Evolutionary conservation across 768 basidiomycete genomes (phyloP).

Genomic region (Infundibulicybe gibba): DNA sequence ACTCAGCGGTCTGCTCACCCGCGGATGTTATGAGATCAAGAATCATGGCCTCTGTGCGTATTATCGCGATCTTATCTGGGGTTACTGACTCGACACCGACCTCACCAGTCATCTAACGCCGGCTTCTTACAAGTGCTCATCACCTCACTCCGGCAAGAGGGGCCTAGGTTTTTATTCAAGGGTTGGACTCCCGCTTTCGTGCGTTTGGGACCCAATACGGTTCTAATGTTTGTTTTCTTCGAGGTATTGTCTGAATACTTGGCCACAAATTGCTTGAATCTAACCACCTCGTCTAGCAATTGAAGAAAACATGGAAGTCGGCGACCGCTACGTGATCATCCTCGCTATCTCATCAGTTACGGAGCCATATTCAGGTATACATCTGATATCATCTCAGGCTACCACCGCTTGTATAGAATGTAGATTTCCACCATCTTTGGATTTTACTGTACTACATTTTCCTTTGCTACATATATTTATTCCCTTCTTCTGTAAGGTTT

Average conservation of each 20-base stretch:
- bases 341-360: not conserved
- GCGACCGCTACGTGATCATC: constrained; percentile 1
- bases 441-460: not conserved
- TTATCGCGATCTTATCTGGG: not conserved
- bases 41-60: constrained; percentile 69
- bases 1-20: constrained; percentile 71
- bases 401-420: not conserved
- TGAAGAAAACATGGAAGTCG: constrained; percentile 58
- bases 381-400: not conserved
- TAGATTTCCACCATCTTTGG: constrained; percentile 6
- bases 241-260: constrained; percentile 44
- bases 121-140: constrained; percentile 49
- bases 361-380: not conserved
- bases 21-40: constrained; percentile 75
- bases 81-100: constrained; percentile 3
- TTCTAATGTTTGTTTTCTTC: constrained; percentile 82
- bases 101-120: constrained; percentile 44
- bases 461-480: not conserved
- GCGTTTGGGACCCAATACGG: constrained; percentile 79
- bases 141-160: constrained; percentile 67
- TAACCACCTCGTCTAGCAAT: constrained; percentile 45
- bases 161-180: constrained; percentile 76
- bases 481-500: no score
- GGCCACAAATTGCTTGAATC: not conserved
- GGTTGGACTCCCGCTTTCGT: constrained; percentile 90